A percentile compares a stretch with the other conserved stretches of the same genome.
phyloP scores from a whole-genome alignment of 768 basidiomycete genomes.

The Tylopilus felleus region DNA sequence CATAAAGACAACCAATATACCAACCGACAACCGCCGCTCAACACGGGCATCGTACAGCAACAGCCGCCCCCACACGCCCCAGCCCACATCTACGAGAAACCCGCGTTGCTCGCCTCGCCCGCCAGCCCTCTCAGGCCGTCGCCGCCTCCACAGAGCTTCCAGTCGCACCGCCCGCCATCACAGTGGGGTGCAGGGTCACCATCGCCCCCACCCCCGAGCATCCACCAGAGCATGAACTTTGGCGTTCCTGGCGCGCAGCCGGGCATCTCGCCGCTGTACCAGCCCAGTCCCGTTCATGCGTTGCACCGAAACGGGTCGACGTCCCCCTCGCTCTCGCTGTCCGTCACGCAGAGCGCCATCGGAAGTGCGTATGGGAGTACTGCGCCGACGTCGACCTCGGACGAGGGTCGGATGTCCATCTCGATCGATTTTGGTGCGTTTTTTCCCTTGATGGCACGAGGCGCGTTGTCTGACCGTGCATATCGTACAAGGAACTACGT shows the following conservation, averaged over 20 bases:
- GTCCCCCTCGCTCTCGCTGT: slow-evolving; percentile 20
- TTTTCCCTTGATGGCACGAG: not conserved
- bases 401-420: slow-evolving; percentile 79
- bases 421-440: slow-evolving; percentile 80
- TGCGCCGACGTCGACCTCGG: slow-evolving; percentile 17
- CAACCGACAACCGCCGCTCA: slow-evolving; percentile 31
- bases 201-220: slow-evolving; percentile 29
- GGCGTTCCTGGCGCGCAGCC: too few species aligned
- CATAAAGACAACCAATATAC: slow-evolving; percentile 31
- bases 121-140: slow-evolving; percentile 31
- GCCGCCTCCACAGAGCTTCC: slow-evolving; percentile 43
- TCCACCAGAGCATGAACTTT: slow-evolving; percentile 2
- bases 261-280: slow-evolving; percentile 17
- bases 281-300: slow-evolving; percentile 28
- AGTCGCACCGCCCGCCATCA: slow-evolving; percentile 15
- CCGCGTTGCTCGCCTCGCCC: slow-evolving; percentile 37
- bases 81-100: slow-evolving; percentile 40
- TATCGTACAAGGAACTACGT: slow-evolving; percentile 64
- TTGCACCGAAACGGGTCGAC: slow-evolving; percentile 19
- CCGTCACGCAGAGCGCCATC: not conserved
- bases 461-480: not conserved
- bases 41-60: slow-evolving; percentile 40
- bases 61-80: slow-evolving; percentile 47
- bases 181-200: slow-evolving; percentile 29
- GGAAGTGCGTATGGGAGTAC: not conserved